These are phyloP conservation scores for Ceriops tagal DNA, from an alignment of 345 rosid genomes.

Conservation along the genomic window DNA sequence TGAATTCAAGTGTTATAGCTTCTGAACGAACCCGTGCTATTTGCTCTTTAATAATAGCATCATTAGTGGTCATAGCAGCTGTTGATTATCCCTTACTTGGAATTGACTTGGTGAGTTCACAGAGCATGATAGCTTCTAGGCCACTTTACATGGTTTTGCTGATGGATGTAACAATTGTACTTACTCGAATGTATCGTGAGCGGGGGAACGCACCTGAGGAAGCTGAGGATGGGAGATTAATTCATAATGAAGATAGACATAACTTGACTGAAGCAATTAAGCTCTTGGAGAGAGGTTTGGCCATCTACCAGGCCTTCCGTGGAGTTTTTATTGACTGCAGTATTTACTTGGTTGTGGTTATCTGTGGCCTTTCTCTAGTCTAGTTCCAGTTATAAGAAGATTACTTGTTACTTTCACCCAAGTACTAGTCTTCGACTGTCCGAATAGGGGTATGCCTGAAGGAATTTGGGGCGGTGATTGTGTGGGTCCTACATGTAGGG, in stretches of 20 bases:
- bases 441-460: too few relatives aligned
- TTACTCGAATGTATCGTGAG: slow-evolving; percentile 36
- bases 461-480: too few relatives aligned
- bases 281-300: slow-evolving; percentile 73
- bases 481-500: too few relatives aligned
- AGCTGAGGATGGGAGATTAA: slow-evolving; percentile 29
- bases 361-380: slow-evolving; percentile 40
- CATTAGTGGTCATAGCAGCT: slow-evolving; percentile 47
- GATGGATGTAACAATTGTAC: slow-evolving; percentile 49
- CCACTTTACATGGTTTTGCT: slow-evolving; percentile 64
- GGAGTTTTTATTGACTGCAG: slow-evolving; percentile 76
- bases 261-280: slow-evolving; percentile 56
- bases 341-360: slow-evolving; percentile 57
- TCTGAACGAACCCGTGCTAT: slow-evolving; percentile 51
- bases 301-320: slow-evolving; percentile 48
- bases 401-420: background rate
- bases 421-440: too few relatives aligned
- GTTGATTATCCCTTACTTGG: slow-evolving; percentile 39
- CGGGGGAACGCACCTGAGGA: slow-evolving; percentile 25
- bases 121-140: slow-evolving; percentile 41
- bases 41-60: slow-evolving; percentile 55
- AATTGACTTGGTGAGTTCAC: slow-evolving; percentile 30
- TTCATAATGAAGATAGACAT: slow-evolving; percentile 25
- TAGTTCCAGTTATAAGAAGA: slow-evolving; percentile 7
- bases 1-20: slow-evolving; percentile 50